A percentile compares a stretch with the other conserved stretches of the same genome.
Evolutionary conservation across 202 grass and related monocot genomes (phyloP).

Genomic region (Schoenoplectus triqueter): DNA sequence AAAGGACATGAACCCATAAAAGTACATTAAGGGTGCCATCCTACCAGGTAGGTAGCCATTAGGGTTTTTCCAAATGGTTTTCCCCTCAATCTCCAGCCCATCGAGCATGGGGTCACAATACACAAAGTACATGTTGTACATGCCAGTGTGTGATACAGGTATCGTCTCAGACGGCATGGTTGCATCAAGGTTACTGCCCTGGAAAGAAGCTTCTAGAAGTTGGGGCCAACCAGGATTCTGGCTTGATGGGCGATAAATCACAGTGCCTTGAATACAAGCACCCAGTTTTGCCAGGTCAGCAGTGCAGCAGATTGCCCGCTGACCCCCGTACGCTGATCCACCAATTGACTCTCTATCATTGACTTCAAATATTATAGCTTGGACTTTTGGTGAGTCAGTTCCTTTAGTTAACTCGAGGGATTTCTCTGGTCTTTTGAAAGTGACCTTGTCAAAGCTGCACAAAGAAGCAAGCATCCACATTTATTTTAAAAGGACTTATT

Average conservation of each 20-base stretch:
- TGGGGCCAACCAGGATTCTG: slow-evolving; percentile 81
- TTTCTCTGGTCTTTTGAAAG: slow-evolving; percentile 71
- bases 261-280: slow-evolving; percentile 71
- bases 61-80: slow-evolving; percentile 99
- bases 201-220: slow-evolving; percentile 70
- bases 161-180: slow-evolving; percentile 65
- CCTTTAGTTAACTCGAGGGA: slow-evolving; percentile 52
- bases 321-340: slow-evolving; percentile 93
- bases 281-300: slow-evolving; percentile 91
- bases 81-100: slow-evolving; percentile 81
- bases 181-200: slow-evolving; percentile 70
- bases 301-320: slow-evolving; percentile 93
- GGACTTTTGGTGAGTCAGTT: slow-evolving; percentile 61
- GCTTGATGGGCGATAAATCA: slow-evolving; percentile 75
- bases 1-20: slow-evolving; percentile 91
- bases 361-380: slow-evolving; percentile 91
- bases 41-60: slow-evolving; percentile 84
- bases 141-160: slow-evolving; percentile 79
- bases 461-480: slow-evolving; percentile 7
- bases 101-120: slow-evolving; percentile 78
- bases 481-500: slow-evolving; percentile 5
- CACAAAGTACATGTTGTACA: slow-evolving; percentile 99
- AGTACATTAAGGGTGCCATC: slow-evolving; percentile 98
- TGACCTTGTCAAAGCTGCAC: slow-evolving; percentile 91
- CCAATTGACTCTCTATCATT: slow-evolving; percentile 92